Conservation (phyloP, 129 eudicot genomes). For the Flaveria robusta region DNA sequence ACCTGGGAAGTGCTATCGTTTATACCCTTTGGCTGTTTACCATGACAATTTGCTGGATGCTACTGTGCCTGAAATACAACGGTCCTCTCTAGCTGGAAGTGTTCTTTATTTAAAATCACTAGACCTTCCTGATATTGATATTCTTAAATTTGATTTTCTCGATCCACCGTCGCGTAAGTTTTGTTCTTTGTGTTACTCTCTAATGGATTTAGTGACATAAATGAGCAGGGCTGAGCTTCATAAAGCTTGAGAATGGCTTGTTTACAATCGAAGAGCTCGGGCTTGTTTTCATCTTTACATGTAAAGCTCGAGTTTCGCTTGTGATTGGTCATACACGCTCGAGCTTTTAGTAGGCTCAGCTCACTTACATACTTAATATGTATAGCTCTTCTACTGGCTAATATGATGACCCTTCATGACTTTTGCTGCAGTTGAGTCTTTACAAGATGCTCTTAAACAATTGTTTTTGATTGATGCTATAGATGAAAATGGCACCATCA, state of each 20-base stretch:
- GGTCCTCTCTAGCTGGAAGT: conserved; percentile 95
- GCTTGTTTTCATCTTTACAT: neutral
- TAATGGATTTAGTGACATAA: neutral
- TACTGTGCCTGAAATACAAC: conserved; percentile 90
- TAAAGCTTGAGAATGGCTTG: neutral
- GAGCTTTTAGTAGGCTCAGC: neutral
- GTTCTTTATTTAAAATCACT: conserved; percentile 93
- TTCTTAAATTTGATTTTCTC: conserved; percentile 91
- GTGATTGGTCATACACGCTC: neutral
- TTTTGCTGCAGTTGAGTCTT: conserved; percentile 71
- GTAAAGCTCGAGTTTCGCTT: neutral
- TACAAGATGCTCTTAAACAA: conserved; percentile 94
- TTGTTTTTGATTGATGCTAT: conserved; percentile 91
- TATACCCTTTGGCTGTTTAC: conserved; percentile 78
- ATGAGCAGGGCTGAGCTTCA: neutral
- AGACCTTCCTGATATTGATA: conserved; percentile 92
- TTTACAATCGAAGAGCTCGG: neutral
- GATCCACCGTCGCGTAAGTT: conserved; percentile 86
- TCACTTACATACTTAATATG: neutral
- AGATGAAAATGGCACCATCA: conserved; percentile 78
- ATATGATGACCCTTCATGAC: conserved; percentile 17
- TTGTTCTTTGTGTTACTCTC: neutral
- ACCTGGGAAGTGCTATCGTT: conserved; percentile 90
- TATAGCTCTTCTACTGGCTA: conserved; percentile 2
- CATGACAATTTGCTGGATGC: conserved; percentile 81